Percentiles rank a stretch among this genome's conserved stretches.
Conservation (phyloP, 805 yeast genomes). For the Metschnikowia continentalis region DNA sequence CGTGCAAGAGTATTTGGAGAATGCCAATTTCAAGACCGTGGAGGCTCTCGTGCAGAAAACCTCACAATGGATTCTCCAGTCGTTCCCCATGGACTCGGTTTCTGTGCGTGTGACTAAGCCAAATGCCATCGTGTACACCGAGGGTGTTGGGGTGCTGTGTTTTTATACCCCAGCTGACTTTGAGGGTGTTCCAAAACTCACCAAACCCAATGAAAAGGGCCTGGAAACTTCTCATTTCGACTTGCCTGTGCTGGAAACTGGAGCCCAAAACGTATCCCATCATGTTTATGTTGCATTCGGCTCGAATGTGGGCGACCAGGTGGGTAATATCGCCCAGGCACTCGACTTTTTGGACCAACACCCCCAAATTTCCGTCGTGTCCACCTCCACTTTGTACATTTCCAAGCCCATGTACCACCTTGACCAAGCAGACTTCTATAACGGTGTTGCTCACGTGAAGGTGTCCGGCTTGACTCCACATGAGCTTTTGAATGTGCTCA, state of each 20-base stretch:
- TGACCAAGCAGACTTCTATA: slow-evolving; percentile 77
- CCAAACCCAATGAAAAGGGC: slow-evolving; percentile 10
- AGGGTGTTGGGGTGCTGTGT: slow-evolving; percentile 86
- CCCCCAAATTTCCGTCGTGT: slow-evolving; percentile 41
- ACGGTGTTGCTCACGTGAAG: slow-evolving; percentile 71
- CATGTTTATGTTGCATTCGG: slow-evolving; percentile 83
- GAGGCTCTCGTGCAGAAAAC: slow-evolving; percentile 83
- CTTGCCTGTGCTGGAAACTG: slow-evolving; percentile 24
- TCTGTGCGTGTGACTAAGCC: slow-evolving; percentile 75
- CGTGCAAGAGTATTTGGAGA: slow-evolving; percentile 58
- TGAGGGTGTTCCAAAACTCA: slow-evolving; percentile 16
- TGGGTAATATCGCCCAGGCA: slow-evolving; percentile 57
- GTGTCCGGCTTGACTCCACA: slow-evolving; percentile 59
- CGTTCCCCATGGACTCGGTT: slow-evolving; percentile 31
- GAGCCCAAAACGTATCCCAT: slow-evolving; percentile 31
- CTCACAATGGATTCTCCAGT: slow-evolving; percentile 51
- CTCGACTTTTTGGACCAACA: slow-evolving; percentile 41
- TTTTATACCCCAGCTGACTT: slow-evolving; percentile 45
- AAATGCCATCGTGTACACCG: slow-evolving; percentile 80
- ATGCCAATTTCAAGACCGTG: slow-evolving; percentile 82
- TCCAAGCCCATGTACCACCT: slow-evolving; percentile 89
- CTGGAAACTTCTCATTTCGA: slow-evolving; percentile 20
- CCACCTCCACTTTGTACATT: slow-evolving; percentile 75
- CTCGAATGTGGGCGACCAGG: slow-evolving; percentile 73
- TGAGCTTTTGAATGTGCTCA: slow-evolving; percentile 56